These are phyloP conservation scores for Amanita brunnescens DNA, from an alignment of 768 basidiomycete species.

Conservation along the genomic window DNA sequence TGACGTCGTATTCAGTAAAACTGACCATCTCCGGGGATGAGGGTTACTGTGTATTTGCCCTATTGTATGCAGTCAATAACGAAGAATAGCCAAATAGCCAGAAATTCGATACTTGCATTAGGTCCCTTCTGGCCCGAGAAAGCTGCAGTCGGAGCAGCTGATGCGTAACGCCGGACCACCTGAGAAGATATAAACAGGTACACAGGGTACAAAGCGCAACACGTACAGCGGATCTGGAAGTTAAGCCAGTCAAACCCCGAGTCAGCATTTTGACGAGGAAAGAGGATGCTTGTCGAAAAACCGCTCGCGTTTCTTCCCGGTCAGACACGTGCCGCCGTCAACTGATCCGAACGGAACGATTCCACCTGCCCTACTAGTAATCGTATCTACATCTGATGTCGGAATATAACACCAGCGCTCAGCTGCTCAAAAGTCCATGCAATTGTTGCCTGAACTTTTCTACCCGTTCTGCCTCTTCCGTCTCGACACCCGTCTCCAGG, in stretches of 20 bases:
- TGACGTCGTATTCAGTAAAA: background rate
- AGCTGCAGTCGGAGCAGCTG: constrained; percentile 76
- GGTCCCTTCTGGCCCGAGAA: constrained; percentile 86
- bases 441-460: constrained; percentile 86
- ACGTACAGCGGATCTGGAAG: constrained; percentile 41
- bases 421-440: constrained; percentile 73
- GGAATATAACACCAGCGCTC: constrained; percentile 5
- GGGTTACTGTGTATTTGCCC: constrained; percentile 95
- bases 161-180: constrained; percentile 58
- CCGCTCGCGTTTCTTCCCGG: background rate
- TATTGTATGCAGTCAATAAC: constrained; percentile 19
- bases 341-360: background rate
- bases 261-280: constrained; percentile 41
- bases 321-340: constrained; percentile 1
- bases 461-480: constrained; percentile 82
- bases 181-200: constrained; percentile 14
- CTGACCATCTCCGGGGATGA: constrained; percentile 94
- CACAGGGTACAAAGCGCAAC: background rate
- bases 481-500: constrained; percentile 52
- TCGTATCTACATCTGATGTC: background rate
- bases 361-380: background rate
- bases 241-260: constrained; percentile 45
- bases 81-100: constrained; percentile 5
- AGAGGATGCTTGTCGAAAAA: background rate
- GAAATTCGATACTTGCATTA: constrained; percentile 53